Conservation (phyloP, 140 eudicot species). For the Cichorium intybus region DNA sequence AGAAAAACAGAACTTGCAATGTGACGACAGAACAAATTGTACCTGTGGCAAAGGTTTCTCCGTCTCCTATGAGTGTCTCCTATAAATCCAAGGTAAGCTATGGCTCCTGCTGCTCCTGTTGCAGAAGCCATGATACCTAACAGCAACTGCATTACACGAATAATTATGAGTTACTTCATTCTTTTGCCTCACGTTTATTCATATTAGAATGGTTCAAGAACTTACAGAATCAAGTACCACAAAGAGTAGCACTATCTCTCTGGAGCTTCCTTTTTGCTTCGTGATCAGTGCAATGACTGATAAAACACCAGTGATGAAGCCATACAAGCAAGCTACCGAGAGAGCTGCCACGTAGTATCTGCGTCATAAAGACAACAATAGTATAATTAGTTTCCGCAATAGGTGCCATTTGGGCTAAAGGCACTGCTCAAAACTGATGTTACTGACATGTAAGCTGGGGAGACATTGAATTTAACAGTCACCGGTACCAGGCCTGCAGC, state of each 20-base stretch:
- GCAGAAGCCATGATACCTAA: slow-evolving; percentile 66
- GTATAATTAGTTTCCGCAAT: too few species aligned
- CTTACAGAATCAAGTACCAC: slow-evolving; percentile 53
- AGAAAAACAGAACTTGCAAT: slow-evolving; percentile 34
- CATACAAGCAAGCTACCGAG: slow-evolving; percentile 53
- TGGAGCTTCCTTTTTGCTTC: slow-evolving; percentile 25
- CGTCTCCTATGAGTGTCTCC: slow-evolving; percentile 54
- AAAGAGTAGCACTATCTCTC: slow-evolving; percentile 29
- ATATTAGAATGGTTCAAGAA: neutral
- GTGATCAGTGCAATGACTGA: slow-evolving; percentile 20
- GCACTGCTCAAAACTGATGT: neutral
- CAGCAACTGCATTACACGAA: slow-evolving; percentile 42
- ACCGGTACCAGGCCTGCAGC: neutral
- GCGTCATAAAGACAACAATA: slow-evolving; percentile 18
- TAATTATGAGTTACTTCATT: neutral
- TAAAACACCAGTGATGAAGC: slow-evolving; percentile 40
- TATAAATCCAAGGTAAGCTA: slow-evolving; percentile 53
- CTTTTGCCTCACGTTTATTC: too few species aligned
- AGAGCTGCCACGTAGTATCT: slow-evolving; percentile 64
- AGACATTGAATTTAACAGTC: slow-evolving; percentile 5
- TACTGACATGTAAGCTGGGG: slow-evolving; percentile 24
- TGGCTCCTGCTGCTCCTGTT: slow-evolving; percentile 69
- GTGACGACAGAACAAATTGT: slow-evolving; percentile 49
- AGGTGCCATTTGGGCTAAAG: too few species aligned
- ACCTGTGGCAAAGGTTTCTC: slow-evolving; percentile 47